A percentile compares a stretch with the other conserved stretches of the same genome.
These are phyloP conservation scores for Zizania latifolia DNA, from an alignment of 176 grass and related monocot genomes.

Conservation along the genomic window DNA sequence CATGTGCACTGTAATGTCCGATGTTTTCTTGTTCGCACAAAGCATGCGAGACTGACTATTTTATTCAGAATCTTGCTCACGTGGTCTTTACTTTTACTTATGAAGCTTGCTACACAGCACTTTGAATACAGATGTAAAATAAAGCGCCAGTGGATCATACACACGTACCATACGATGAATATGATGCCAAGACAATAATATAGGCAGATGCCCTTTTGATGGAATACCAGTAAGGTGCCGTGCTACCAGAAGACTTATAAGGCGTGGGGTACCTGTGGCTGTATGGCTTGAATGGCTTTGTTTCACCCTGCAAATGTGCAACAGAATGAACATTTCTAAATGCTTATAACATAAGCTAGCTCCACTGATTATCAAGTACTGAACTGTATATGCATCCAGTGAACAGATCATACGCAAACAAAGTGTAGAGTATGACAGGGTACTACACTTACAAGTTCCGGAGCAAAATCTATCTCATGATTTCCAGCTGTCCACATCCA, in stretches of 20 bases:
- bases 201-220: conserved; percentile 80
- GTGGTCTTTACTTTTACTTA: neutral
- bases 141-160: neutral
- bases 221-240: conserved; percentile 84
- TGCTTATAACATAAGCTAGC: neutral
- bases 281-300: conserved; percentile 69
- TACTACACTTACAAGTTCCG: conserved; percentile 62
- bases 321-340: neutral
- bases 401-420: neutral
- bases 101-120: neutral
- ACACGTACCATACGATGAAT: conserved; percentile 75
- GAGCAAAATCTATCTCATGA: conserved; percentile 84
- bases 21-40: neutral
- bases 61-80: neutral
- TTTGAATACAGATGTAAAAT: neutral
- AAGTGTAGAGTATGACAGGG: neutral
- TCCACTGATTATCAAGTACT: neutral
- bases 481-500: conserved; percentile 98
- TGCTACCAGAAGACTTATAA: conserved; percentile 67
- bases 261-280: conserved; percentile 61
- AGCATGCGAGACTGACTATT: neutral
- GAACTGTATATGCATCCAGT: neutral
- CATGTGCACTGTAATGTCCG: neutral
- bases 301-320: conserved; percentile 71
- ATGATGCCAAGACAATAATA: conserved; percentile 79